Percentiles rank a stretch among this genome's conserved stretches.
Conservation (phyloP, 1,284 basidiomycete genomes). For the Ustilago vetiveriae region DNA sequence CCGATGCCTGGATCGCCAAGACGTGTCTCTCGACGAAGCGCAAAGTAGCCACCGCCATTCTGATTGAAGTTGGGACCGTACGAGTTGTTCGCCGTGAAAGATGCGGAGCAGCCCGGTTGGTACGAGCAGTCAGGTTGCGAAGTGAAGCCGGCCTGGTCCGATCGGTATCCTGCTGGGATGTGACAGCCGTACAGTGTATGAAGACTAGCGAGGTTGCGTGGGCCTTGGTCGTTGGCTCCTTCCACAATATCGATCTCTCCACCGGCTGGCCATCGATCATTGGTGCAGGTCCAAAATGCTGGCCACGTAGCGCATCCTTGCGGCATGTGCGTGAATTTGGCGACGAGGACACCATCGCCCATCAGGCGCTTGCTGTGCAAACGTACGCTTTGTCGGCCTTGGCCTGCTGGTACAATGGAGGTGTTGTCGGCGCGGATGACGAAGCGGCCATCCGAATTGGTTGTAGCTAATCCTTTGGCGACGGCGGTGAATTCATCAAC, state of each 20-base stretch:
- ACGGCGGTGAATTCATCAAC: slow-evolving; percentile 34
- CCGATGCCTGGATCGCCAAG: slow-evolving; percentile 44
- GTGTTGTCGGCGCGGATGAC: slow-evolving; percentile 51
- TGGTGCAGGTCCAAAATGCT: slow-evolving; percentile 58
- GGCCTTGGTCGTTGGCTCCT: slow-evolving; percentile 53
- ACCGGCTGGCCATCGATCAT: slow-evolving; percentile 45
- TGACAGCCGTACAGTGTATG: slow-evolving; percentile 47
- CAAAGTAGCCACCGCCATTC: slow-evolving; percentile 57
- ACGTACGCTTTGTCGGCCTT: slow-evolving; percentile 36
- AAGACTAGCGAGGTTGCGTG: slow-evolving; percentile 46
- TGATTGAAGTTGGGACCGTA: slow-evolving; percentile 50
- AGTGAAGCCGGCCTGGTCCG: slow-evolving; percentile 31
- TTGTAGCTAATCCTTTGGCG: slow-evolving; percentile 23
- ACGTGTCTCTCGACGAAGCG: slow-evolving; percentile 47
- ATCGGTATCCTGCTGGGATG: slow-evolving; percentile 18
- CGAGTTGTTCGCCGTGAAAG: slow-evolving; percentile 25
- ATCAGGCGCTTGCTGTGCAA: slow-evolving; percentile 44
- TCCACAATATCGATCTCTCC: slow-evolving; percentile 61
- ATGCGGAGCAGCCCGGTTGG: slow-evolving; percentile 55
- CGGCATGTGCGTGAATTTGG: slow-evolving; percentile 43
- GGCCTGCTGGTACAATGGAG: slow-evolving; percentile 8
- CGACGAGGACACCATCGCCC: slow-evolving; percentile 47
- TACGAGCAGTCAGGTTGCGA: slow-evolving; percentile 42
- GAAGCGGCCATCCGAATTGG: slow-evolving; percentile 36
- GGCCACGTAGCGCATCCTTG: slow-evolving; percentile 60